Evolutionary conservation across 2,329 filamentous ascomycete species (phyloP).

Genomic region (Alternaria metachromatica): DNA sequence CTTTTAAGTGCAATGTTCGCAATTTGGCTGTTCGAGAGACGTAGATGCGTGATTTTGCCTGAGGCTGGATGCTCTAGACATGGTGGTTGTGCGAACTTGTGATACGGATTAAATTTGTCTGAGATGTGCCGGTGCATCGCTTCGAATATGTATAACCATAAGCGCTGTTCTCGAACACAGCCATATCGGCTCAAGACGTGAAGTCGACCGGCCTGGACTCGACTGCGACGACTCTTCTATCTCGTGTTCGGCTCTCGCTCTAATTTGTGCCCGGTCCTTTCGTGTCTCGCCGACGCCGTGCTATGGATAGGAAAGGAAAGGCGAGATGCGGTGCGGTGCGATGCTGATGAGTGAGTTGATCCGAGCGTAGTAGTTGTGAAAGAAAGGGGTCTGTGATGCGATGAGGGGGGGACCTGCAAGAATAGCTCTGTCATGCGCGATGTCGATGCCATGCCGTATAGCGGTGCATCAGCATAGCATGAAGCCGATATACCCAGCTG

Average conservation of each 20-base stretch:
- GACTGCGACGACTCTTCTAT: background rate
- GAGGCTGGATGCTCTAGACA: background rate
- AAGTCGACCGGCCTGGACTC: background rate
- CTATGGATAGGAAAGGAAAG: rapidly evolving
- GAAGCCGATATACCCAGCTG: background rate
- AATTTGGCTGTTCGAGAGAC: background rate
- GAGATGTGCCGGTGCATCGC: background rate
- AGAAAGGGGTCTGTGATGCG: background rate
- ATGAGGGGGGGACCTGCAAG: background rate
- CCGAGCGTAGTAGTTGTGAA: background rate
- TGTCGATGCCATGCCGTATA: background rate
- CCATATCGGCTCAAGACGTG: background rate
- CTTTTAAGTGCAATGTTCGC: background rate
- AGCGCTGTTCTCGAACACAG: background rate
- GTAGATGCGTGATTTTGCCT: background rate
- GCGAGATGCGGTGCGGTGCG: background rate
- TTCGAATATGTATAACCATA: background rate
- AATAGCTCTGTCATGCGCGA: background rate
- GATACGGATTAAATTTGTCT: background rate
- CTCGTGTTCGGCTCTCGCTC: background rate
- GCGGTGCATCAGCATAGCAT: background rate
- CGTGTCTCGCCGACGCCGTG: background rate
- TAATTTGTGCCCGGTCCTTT: background rate
- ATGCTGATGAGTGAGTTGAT: background rate
- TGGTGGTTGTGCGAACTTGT: background rate